Base-by-base conservation (phyloP, 495 filamentous ascomycete genomes). In the Xylaria acuta region DNA sequence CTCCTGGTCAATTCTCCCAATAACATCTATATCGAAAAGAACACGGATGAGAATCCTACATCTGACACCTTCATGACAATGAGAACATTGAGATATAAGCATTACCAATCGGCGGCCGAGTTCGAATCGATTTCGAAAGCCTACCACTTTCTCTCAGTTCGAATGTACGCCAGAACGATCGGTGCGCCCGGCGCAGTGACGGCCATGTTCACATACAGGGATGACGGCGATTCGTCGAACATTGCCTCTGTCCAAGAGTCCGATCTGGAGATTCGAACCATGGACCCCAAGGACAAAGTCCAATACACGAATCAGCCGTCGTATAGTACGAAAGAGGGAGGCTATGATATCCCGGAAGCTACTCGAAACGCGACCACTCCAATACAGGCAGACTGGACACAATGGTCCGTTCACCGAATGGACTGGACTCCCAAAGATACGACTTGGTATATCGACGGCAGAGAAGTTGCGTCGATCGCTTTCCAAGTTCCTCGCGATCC, bases 281-380 rank as follows among this genome's bases (percentile, higher is more conserved):
- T 79, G 2, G 90, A 90, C 69, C 85, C 88, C 0, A 76, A 78
- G 3, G 77, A 87, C 64, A 82, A 82, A 5, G 82, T 92, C 25
- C 90, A 90, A 73, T 94, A 91, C 80, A 92, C 91, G 47, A 95
- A 95, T 76, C 92, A 95, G 76, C 92, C 92, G 0, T 86, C 81
- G 4, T 80, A 79, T 71, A 81, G 73, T 51, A 73, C 77, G 14
- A 64, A 75, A 3, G 89, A 88, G 11, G 66, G 74, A 2, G 89
- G 88, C n/a, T 80, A 85, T 30, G 78, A 82, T 20, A 77, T 86
- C 8, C 60, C 77, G 7, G 78, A 81, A n/a, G 83, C 87, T 7
- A 86, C 84, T 0, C 69, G 74, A 14, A 87, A 87, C 73, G 78
- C 75, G 41, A 87, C 85, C 36, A 79, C 86, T 66, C 86, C 86